Evolutionary conservation across 2,329 filamentous ascomycete species (phyloP), one percentile per base, ranked within the genome.

Genomic region (Fusarium sterilihyphosum): DNA sequence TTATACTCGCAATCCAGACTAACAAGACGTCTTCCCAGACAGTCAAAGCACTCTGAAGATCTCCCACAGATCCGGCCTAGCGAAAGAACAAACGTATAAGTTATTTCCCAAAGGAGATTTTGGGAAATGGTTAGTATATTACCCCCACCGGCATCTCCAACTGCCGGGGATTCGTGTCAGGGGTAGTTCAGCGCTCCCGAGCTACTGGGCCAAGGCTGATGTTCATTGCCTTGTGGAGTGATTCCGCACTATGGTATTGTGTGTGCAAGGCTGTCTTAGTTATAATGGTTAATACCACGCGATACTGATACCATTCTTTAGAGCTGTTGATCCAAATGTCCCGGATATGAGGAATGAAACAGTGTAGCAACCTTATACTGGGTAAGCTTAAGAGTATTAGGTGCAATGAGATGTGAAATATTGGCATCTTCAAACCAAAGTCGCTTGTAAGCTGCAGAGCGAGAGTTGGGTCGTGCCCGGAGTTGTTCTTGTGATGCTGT

Each of bases 1-100:
- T 73, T 38, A 50, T 61, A 70, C 62, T 75, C 73, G 73, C 73
- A 62, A 73, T 73, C 61, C 54, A 49, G 44, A 40, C 73, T 73
- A 75, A 75, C 70, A 75, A 75, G 46, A 43, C 64, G 70, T 71
- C 59, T 35, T 53, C 35, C 43, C 35, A 38, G 24, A 56, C 37
- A 13, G 6, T 56, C 57, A 47, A 66, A 40, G 72, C 64, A 71
- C 43, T 6, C 12, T 29, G 73, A 58, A 52, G 60, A 73, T 75
- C 64, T 33, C 49, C 16, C 43, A 68, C 60, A 12, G 26, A 68
- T 64, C 1, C 10, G 63, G 73, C 18, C 6, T 71, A 57, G 67
- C 18, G 50, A 8, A 24, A 12, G 16, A 31, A 16, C 33, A 56
- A 14, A 14, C 22, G 41, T 54, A 40, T 41, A 47, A 61, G 64